These are phyloP conservation scores for Arthrobotrys megalospora DNA, from an alignment of 2,329 filamentous ascomycete genomes.

Conservation along the genomic window DNA sequence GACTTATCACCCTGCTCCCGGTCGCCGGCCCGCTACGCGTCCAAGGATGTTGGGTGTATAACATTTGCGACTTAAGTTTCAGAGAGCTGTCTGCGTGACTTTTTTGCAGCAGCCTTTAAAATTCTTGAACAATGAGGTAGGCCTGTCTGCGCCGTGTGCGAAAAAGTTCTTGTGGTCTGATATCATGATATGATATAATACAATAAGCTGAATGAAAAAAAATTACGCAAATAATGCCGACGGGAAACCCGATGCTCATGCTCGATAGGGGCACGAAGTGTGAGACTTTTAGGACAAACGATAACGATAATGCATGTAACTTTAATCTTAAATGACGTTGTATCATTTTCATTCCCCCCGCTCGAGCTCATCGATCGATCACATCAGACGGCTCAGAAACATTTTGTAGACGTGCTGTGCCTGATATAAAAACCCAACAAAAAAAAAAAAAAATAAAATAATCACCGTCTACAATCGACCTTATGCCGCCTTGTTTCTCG, in stretches of 20 bases:
- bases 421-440: constrained; percentile 8
- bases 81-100: not conserved
- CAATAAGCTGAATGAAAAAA: not conserved
- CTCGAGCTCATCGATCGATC: not conserved
- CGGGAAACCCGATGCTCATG: not conserved
- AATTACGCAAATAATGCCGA: not conserved
- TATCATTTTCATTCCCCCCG: not conserved
- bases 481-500: constrained; percentile 15
- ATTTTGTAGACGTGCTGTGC: constrained; percentile 15
- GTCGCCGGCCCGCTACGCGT: not conserved
- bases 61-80: constrained; percentile 1
- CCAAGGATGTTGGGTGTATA: constrained; percentile 3
- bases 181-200: constrained; percentile 3
- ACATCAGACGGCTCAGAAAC: constrained; percentile 4
- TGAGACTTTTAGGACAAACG: constrained; percentile 1
- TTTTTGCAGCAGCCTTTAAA: not conserved
- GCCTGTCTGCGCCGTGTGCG: not conserved
- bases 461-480: not conserved
- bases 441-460: not conserved
- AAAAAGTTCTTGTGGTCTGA: not conserved
- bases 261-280: not conserved
- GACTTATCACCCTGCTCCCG: not conserved
- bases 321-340: not conserved
- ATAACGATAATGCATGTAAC: constrained; percentile 7
- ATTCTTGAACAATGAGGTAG: not conserved